Evolutionary conservation across 805 yeast species (phyloP).

Genomic region (Candida vaughaniae): DNA sequence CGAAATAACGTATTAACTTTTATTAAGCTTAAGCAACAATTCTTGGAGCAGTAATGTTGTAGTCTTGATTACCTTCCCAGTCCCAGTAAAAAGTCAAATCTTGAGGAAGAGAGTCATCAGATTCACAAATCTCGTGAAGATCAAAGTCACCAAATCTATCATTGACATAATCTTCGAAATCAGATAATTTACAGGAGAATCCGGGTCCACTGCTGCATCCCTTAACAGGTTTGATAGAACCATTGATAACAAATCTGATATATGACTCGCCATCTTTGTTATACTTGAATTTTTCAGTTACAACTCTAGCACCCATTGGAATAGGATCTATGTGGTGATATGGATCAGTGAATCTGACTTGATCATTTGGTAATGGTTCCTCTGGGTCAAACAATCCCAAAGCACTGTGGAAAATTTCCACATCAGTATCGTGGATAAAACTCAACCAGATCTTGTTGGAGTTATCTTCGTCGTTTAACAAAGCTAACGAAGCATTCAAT

Average conservation of each 20-base stretch:
- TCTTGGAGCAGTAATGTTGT: slow-evolving; percentile 15
- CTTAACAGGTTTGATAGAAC: slow-evolving; percentile 38
- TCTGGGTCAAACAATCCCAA: slow-evolving; percentile 53
- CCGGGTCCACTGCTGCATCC: slow-evolving; percentile 41
- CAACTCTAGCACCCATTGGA: slow-evolving; percentile 42
- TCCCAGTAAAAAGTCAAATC: slow-evolving; percentile 44
- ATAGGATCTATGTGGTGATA: slow-evolving; percentile 42
- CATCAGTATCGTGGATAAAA: slow-evolving; percentile 73
- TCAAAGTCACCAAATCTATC: slow-evolving; percentile 26
- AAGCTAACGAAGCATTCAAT: slow-evolving; percentile 48
- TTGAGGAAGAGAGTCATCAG: slow-evolving; percentile 20
- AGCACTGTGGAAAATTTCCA: slow-evolving; percentile 61
- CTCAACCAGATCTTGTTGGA: slow-evolving; percentile 59
- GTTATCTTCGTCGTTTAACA: slow-evolving; percentile 43
- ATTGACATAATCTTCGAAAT: slow-evolving; percentile 29
- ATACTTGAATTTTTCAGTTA: slow-evolving; percentile 36
- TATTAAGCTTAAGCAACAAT: slow-evolving; percentile 8
- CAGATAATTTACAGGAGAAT: slow-evolving; percentile 38
- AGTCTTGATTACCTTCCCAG: slow-evolving; percentile 18
- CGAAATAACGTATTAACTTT: no score
- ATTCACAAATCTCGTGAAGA: slow-evolving; percentile 27
- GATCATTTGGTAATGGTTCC: slow-evolving; percentile 43
- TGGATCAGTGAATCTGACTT: slow-evolving; percentile 46
- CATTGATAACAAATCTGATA: slow-evolving; percentile 40
- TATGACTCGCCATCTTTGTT: slow-evolving; percentile 23